Conservation (phyloP, 345 rosid species). For the Populus alba region DNA sequence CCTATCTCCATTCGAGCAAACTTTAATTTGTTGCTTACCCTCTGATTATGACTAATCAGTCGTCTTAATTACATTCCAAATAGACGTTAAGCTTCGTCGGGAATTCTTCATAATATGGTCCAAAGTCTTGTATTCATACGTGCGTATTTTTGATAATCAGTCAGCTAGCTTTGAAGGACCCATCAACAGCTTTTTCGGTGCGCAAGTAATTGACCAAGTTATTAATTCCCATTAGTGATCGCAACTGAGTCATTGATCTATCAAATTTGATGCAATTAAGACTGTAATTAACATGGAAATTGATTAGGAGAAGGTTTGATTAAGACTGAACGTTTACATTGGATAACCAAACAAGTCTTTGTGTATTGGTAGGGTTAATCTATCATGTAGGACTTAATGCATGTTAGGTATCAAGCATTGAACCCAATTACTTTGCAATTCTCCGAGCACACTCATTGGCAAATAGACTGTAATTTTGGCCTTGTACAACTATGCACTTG, state of each 20-base stretch:
- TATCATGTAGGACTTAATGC: conserved; percentile 7
- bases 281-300: neutral
- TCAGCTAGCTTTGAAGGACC: neutral
- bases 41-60: conserved; percentile 9
- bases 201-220: neutral
- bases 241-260: neutral
- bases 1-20: neutral
- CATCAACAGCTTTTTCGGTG: neutral
- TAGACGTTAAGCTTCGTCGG: neutral
- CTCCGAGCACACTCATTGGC: neutral
- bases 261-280: neutral
- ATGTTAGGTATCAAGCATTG: conserved; percentile 5
- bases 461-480: neutral
- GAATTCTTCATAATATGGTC: neutral
- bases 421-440: conserved; percentile 2
- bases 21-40: neutral
- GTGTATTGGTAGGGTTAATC: neutral
- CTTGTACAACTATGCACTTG: neutral
- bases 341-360: conserved; percentile 1
- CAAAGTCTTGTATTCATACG: neutral
- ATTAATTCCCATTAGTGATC: neutral
- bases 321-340: neutral
- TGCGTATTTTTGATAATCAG: neutral
- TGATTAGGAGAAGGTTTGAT: neutral
- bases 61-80: neutral